phyloP scores from a whole-genome alignment of 2,329 filamentous ascomycete genomes.

The Penicillium sp. region DNA sequence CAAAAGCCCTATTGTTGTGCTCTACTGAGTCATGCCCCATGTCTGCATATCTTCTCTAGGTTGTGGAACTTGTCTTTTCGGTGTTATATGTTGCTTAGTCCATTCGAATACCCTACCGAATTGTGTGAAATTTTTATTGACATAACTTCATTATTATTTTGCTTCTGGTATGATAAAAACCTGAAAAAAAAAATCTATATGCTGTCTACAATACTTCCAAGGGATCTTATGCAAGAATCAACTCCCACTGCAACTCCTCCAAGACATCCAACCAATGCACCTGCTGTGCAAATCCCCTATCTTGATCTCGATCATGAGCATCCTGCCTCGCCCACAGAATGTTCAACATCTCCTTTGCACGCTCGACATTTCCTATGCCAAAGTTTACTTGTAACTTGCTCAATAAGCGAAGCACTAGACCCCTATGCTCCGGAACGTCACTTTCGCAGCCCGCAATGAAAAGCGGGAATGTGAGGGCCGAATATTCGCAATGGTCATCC shows the following conservation, averaged over 20 bases:
- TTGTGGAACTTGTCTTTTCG: not conserved
- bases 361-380: conserved; percentile 36
- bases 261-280: conserved; percentile 35
- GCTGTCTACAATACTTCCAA: not conserved
- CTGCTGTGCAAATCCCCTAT: not conserved
- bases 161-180: no score
- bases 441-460: conserved; percentile 39
- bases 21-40: not conserved
- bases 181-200: no score
- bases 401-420: conserved; percentile 28
- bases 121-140: not conserved
- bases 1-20: not conserved
- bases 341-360: conserved; percentile 32
- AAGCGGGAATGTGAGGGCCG: conserved; percentile 39
- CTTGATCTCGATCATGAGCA: conserved; percentile 2
- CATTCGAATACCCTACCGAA: conserved; percentile 1
- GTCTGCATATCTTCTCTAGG: no score
- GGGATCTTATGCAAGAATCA: conserved; percentile 29
- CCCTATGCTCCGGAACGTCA: conserved; percentile 20
- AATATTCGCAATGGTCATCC: conserved; percentile 37
- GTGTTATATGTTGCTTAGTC: not conserved
- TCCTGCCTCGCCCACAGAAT: conserved; percentile 29
- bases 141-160: no score
- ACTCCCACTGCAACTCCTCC: conserved; percentile 33
- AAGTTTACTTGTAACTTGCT: conserved; percentile 34